Evolutionary conservation across 2,329 filamentous ascomycete species (phyloP).

Genomic region (Alternaria alternata): DNA sequence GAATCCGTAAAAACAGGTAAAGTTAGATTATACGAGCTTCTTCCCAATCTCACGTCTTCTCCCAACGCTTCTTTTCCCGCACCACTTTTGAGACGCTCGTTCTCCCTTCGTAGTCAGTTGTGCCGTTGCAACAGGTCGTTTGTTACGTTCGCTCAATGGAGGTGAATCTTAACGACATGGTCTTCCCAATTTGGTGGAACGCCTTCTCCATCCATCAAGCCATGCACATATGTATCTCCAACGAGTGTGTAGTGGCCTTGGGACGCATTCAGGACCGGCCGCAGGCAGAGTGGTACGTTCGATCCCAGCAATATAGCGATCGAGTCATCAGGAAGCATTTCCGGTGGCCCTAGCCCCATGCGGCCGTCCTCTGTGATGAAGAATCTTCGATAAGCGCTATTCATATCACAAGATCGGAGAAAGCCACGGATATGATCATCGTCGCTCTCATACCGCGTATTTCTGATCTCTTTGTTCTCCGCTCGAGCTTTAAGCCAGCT

Average conservation of each 20-base stretch:
- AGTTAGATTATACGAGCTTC: neutral
- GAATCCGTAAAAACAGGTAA: neutral
- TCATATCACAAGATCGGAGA: too few relatives aligned
- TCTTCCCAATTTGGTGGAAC: neutral
- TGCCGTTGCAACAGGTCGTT: neutral
- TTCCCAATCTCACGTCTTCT: neutral
- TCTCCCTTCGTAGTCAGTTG: neutral
- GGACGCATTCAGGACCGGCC: neutral
- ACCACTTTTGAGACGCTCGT: neutral
- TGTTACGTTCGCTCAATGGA: neutral
- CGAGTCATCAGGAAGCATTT: slow-evolving; percentile 15
- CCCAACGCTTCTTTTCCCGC: neutral
- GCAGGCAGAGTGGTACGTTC: slow-evolving; percentile 24
- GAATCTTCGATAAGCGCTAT: too few relatives aligned
- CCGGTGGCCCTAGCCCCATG: too few relatives aligned
- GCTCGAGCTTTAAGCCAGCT: too few relatives aligned
- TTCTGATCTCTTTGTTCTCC: too few relatives aligned
- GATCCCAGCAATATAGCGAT: too few relatives aligned
- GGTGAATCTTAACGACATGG: neutral
- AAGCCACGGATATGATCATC: too few relatives aligned
- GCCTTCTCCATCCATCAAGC: slow-evolving; percentile 30
- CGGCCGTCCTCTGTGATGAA: too few relatives aligned
- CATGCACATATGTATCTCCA: slow-evolving; percentile 27
- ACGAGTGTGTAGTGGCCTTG: slow-evolving; percentile 8
- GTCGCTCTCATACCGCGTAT: too few relatives aligned